Evolutionary conservation across 257 asterid species (phyloP), one percentile per base, ranked within the genome.

Genomic region (Gentiana straminea): DNA sequence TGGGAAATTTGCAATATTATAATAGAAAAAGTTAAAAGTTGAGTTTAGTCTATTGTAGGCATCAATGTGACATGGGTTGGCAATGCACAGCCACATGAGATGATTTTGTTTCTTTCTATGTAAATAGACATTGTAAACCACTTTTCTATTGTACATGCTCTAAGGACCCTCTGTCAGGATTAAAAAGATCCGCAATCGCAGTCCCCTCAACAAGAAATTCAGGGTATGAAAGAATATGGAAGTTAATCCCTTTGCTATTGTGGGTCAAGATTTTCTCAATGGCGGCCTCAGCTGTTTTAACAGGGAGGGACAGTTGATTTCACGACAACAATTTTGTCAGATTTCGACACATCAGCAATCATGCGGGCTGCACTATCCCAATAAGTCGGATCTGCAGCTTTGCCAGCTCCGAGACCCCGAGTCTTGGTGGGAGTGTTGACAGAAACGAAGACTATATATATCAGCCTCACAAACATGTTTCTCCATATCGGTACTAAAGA

Each of bases 361-460:
- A 72, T 72, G 5, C 74, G 64, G 6, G 74, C 74, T 6, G 77
- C 77, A 52, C 78, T 73, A 51, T 73, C 78, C 75, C 72, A 73
- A 15, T 68, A 73, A 24, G 78, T 73, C 36, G 68, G 70, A 52
- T 73, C 69, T 10, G 78, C 78, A 52, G 75, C 78, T 62, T 73
- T 73, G 48, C 78, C 69, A n/a, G 78, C 78, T 13, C 74, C 71
- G 13, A 73, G 71, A 2, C 72, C 75, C 12, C 68, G 60, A 38
- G 71, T 68, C 59, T 73, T 73, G 0, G 72, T 68, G 5, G 78
- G 78, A 7, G 78, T 73, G 54, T 73, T 68, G 34, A 68, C 72
- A 3, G 72, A 73, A 49, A 73, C 78, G 49, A 68, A 73, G 51
- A 68, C 47, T 24, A 73, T 73, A 24, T 24, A 24, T 24, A n/a